Base-by-base conservation (phyloP, 2,329 filamentous ascomycete genomes). In the Aspergillus pseudonomiae region DNA sequence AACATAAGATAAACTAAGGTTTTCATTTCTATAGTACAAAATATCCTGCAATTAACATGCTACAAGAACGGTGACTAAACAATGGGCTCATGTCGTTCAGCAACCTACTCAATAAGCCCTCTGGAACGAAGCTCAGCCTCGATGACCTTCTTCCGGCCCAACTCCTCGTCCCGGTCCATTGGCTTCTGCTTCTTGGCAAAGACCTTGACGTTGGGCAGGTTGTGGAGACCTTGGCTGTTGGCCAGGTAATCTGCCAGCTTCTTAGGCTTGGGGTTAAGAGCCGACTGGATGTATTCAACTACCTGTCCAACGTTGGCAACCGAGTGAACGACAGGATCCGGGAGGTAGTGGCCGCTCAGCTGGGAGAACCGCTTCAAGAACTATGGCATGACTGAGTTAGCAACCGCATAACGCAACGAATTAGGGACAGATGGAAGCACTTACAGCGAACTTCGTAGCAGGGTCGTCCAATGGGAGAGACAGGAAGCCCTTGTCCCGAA, bases 141-240 rank as follows among this genome's bases (percentile, higher is more conserved):
- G 72, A 94, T 92, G 57, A 93, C 77, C 86, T 95, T 95, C 87
- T 90, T 91, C 71, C 91, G 84, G 32, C 93, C 93, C 48, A 91
- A 75, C 56, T 86, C 83, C 70, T 85, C 87, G 78, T 94, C 91
- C 75, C 87, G 88, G 75, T 94, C 86, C 39, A 91, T 87, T 11
- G 88, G 85, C 9, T 88, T 93, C 64, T 92, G 81, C 71, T 89
- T 88, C 68, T 84, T 84, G 30, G 79, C 75, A 69, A 86, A 85
- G 26, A 97, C 80, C 69, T 84, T 84, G 50, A 97, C 89, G 73
- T 97, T 97, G 65, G 86, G 81, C 58, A 91, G 79, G 1, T 76
- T 70, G 21, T 79, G 71, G 36, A 92, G 79, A 21, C 82, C 74
- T 50, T 82, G 77, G 50, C 80, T 74, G 52, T 74, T 68, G 11